Evolutionary conservation across 495 filamentous ascomycete genomes (phyloP), one percentile per base, ranked within the genome.

Genomic region (Acidomyces sp.): DNA sequence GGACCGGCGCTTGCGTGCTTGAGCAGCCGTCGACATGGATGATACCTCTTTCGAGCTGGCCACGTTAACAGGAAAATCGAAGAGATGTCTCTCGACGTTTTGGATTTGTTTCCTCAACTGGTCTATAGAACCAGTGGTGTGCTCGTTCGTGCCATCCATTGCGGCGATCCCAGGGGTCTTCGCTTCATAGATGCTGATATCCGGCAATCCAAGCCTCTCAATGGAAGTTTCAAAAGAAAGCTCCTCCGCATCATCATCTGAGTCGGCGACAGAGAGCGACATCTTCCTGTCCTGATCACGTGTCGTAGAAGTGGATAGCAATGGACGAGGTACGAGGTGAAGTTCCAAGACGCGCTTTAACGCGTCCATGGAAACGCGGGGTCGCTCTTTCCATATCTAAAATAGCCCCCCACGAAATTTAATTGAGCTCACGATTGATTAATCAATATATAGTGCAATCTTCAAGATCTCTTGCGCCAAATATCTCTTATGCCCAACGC

Each of bases 81-180:
- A 16, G 12, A 53, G 26, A 18, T 10, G 41, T 2, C 25, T 29
- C n/a, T 53, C 35, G 9, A 46, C 50, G 6, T 30, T 20, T 10
- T 19, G 29, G 3, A 53, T 49, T 16, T 48, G 11, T 3, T 39
- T 21, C 9, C 22, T 3, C 5, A 53, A 25, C 3, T 34, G 34
- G 16, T 50, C 50, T 9, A 39, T 52, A 1, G 48, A 52, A 1
- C 34, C 43, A 17, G 48, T 52, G 20, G 43, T 52, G 18, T 34
- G 20, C 20, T 44, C 33, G 16, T 17, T 38, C 13, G 34, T 44
- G 12, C 41, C 19, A 26, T 34, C 36, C 6, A 40, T 2, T 11
- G 38, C 27, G 21, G 24, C 4, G 5, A 32, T 13, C n/a, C 11
- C 27, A 31, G 24, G 4, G 5, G 20, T 13, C n/a, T 10, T 2